Conservation (phyloP, 106 monocot species). For the Dendrobium chrysotoxum region DNA sequence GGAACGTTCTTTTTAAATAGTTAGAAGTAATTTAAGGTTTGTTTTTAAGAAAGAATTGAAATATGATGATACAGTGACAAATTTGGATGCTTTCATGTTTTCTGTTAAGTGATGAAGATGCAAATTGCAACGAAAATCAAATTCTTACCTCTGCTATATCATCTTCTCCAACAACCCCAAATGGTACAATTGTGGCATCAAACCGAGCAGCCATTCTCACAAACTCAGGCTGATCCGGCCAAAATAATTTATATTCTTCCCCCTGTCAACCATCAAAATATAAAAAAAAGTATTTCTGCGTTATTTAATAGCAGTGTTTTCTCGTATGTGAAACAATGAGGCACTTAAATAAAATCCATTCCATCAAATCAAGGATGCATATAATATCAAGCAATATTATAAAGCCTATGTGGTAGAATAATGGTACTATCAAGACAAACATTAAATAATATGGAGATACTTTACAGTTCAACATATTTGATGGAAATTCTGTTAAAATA, state of each 20-base stretch:
- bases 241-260: slow-evolving; percentile 91
- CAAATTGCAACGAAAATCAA: slow-evolving; percentile 1
- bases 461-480: too few species aligned
- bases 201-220: slow-evolving; percentile 95
- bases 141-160: slow-evolving; percentile 62
- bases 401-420: too few species aligned
- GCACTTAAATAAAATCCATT: too few species aligned
- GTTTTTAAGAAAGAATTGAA: not conserved
- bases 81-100: not conserved
- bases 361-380: too few species aligned
- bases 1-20: not conserved
- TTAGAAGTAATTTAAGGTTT: not conserved
- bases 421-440: too few species aligned
- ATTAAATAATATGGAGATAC: too few species aligned
- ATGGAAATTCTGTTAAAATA: too few species aligned
- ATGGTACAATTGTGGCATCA: slow-evolving; percentile 83
- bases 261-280: slow-evolving; percentile 38
- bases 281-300: too few species aligned
- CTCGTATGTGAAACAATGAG: too few species aligned
- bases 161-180: slow-evolving; percentile 96
- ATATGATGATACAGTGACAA: not conserved
- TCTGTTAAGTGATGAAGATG: not conserved
- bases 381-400: too few species aligned
- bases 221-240: slow-evolving; percentile 93
- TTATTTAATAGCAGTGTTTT: too few species aligned